Evolutionary conservation across 306 rosid species (phyloP).

Genomic region (Abrus pulchellus): DNA sequence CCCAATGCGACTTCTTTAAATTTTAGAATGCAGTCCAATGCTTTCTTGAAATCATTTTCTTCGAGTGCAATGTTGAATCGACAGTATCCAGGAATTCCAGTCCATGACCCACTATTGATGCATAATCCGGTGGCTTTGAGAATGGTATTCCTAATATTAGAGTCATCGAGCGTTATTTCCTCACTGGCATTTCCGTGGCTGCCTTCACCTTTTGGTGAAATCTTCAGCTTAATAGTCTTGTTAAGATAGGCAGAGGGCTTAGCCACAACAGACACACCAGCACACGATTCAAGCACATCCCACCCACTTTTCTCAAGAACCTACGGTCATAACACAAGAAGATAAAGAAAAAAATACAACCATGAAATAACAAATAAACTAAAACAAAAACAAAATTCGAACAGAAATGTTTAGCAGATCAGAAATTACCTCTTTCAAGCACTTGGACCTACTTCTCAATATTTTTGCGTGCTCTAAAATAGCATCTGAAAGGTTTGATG

Average conservation of each 20-base stretch:
- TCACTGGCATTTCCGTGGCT: slow-evolving; percentile 44
- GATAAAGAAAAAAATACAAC: background rate
- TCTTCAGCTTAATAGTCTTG: slow-evolving; percentile 64
- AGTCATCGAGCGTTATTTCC: slow-evolving; percentile 69
- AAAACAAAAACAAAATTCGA: slow-evolving; percentile 12
- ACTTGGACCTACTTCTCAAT: slow-evolving; percentile 70
- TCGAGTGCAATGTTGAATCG: slow-evolving; percentile 86
- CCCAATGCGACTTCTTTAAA: slow-evolving; percentile 56
- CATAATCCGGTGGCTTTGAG: slow-evolving; percentile 83
- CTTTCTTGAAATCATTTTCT: slow-evolving; percentile 77
- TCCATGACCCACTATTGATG: slow-evolving; percentile 94
- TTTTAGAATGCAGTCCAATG: slow-evolving; percentile 81
- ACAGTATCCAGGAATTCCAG: slow-evolving; percentile 96
- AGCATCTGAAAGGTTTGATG: slow-evolving; percentile 75
- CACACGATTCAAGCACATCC: slow-evolving; percentile 82
- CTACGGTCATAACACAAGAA: slow-evolving; percentile 51
- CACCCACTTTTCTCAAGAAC: slow-evolving; percentile 82
- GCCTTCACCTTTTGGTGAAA: slow-evolving; percentile 43
- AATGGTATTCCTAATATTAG: slow-evolving; percentile 76
- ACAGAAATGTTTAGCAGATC: slow-evolving; percentile 8
- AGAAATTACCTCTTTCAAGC: slow-evolving; percentile 80
- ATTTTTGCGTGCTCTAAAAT: slow-evolving; percentile 58
- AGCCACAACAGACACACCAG: slow-evolving; percentile 91
- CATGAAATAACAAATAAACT: slow-evolving; percentile 4
- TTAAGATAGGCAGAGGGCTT: slow-evolving; percentile 80